Evolutionary conservation across 2,329 filamentous ascomycete genomes (phyloP), one percentile per base, ranked within the genome.

Genomic region (Talaromyces sp.): DNA sequence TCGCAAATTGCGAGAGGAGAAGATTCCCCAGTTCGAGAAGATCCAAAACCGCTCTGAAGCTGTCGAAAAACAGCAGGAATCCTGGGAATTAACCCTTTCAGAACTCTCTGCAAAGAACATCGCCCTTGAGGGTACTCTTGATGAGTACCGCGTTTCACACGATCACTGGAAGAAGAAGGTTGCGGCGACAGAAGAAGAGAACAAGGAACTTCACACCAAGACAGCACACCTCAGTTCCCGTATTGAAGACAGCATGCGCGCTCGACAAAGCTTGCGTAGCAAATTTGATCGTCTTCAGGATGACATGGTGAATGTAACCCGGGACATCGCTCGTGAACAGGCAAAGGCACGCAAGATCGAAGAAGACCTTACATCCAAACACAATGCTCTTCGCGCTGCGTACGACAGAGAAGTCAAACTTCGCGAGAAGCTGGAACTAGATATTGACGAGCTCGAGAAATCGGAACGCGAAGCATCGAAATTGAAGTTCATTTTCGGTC

Each of bases 261-360:
- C 96, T 63, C 89, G 92, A 62, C 91, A 96, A 72, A 87, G 84
- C 64, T 93, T 96, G 85, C 89, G 92, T 67, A 82, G 82, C 73
- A 96, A 95, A 76, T 90, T 97, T 70, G 86, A 94, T 68, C 87
- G 87, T 63, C 81, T 99, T 44, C 93, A 98, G 75, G 86, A 92
- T 65, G 92, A 97, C 68, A 94, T 98, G 89, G 85, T 87, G 34
- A 82, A 82, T 61, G 90, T 92, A 56, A 88, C 91, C 59, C 86
- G 87, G 54, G 89, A 96, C 64, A 87, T 97, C 64, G 87, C 89
- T 27, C 87, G 90, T 68, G 93, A 98, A 72, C 94, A 93, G 72
- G 87, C 89, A 33, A 83, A 85, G 40, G 93, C 90, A 78, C 86
- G 87, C 69, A 89, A 90, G 77, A 89, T 78, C 61, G 85, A 87